Base-by-base conservation (phyloP, 208 protist species). In the Leptomonas pyrrhocoris region DNA sequence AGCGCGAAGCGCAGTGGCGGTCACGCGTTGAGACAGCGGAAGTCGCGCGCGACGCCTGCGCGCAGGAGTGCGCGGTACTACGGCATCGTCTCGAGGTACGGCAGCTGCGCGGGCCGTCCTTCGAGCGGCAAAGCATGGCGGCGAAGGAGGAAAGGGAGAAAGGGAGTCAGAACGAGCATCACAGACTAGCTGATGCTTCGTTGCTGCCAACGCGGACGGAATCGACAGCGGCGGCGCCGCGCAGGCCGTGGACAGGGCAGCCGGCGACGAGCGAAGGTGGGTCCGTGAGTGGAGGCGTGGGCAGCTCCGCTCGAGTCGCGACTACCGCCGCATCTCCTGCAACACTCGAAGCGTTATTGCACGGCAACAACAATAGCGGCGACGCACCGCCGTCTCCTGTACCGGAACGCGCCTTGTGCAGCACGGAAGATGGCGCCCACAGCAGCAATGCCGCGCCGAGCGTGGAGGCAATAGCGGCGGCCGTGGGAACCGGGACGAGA, bases 1-100 rank as follows among this genome's bases (percentile, higher is more conserved):
- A 65, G 8, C 59, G 45, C 18, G 70, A 67, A 25, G 56, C 21
- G 16, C 54, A 56, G 53, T 69, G 61, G 70, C 55, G 45, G 9
- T 30, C 27, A 1, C 70, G 40, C 4, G 34, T 76, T 12, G 34
- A 13, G 0, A 62, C 55, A 1, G 34, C 45, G 23, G 43, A 19
- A 18, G 48, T 38, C 2, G 48, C 59, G n/a, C 62, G 70, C n/a
- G 48, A 66, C 23, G 27, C 28, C 43, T 70, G 50, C 50, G 46
- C 56, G 12, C 28, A 45, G 38, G 38, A 68, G 50, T 64, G 48
- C 28, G 42, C 70, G 7, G 38, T 76, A 11, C 48, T 70, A 54
- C 38, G 50, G 54, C 19, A n/a, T 12, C 70, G 48, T 9, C 55
- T 57, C 2, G 62, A 49, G 19, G 30, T 65, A 11, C 70, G 58